These are phyloP conservation scores for Cladosporium sp. DNA, from an alignment of 2,329 filamentous ascomycete genomes.

Conservation along the genomic window DNA sequence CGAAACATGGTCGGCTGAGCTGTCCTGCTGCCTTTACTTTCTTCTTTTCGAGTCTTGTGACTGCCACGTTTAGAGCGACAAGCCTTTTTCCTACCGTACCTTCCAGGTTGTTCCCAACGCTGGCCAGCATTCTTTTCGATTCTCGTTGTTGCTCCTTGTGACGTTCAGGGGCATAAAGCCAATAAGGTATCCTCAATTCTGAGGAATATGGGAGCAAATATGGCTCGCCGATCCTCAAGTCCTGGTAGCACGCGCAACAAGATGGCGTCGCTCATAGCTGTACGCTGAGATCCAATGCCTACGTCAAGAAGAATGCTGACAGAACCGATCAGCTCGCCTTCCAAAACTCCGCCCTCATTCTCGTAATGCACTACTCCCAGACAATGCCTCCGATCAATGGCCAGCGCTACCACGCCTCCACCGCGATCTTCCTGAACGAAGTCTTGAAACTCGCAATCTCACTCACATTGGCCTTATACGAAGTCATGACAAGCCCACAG, in stretches of 20 bases:
- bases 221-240: slow-evolving; percentile 10
- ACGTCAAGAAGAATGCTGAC: background rate
- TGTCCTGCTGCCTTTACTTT: slow-evolving; percentile 7
- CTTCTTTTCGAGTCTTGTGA: slow-evolving; percentile 2
- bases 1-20: slow-evolving; percentile 1
- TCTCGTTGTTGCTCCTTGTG: background rate
- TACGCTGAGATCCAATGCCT: background rate
- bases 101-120: background rate
- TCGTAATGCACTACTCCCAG: slow-evolving; percentile 91
- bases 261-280: slow-evolving; percentile 16
- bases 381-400: slow-evolving; percentile 84
- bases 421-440: slow-evolving; percentile 91
- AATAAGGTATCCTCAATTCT: background rate
- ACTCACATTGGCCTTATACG: slow-evolving; percentile 82
- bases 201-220: slow-evolving; percentile 6
- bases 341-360: slow-evolving; percentile 76
- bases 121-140: background rate
- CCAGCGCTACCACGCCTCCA: slow-evolving; percentile 89
- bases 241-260: background rate
- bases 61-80: background rate
- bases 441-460: slow-evolving; percentile 86
- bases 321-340: slow-evolving; percentile 63
- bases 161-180: background rate
- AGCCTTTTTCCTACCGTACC: background rate
- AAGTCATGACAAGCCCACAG: slow-evolving; percentile 76